Percentiles rank a stretch among this genome's conserved stretches.
Evolutionary conservation across 495 filamentous ascomycete species (phyloP).

Genomic region (Xylaria castorea): DNA sequence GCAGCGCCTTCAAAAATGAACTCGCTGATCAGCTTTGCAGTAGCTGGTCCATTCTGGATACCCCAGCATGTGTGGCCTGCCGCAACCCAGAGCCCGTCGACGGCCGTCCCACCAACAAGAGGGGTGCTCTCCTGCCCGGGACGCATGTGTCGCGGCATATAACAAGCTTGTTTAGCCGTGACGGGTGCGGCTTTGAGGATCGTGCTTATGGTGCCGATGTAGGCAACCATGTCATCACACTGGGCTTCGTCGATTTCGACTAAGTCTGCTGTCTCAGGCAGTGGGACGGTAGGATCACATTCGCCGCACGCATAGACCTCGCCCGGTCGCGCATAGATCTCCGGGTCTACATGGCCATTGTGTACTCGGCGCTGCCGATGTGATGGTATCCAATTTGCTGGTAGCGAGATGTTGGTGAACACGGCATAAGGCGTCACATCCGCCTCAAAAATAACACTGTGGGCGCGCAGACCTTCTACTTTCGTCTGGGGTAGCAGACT

Average conservation of each 20-base stretch:
- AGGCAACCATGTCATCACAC: slow-evolving; percentile 88
- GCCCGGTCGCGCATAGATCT: slow-evolving; percentile 91
- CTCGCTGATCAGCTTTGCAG: slow-evolving; percentile 87
- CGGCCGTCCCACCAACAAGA: slow-evolving; percentile 76
- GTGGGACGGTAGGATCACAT: slow-evolving; percentile 75
- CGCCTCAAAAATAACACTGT: slow-evolving; percentile 84
- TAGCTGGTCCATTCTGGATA: slow-evolving; percentile 94
- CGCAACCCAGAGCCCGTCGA: slow-evolving; percentile 81
- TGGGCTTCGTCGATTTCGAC: slow-evolving; percentile 77
- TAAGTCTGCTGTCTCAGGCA: slow-evolving; percentile 77
- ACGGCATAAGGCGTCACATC: slow-evolving; percentile 87
- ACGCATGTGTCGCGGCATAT: slow-evolving; percentile 76
- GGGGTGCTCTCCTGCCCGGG: slow-evolving; percentile 68
- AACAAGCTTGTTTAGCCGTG: slow-evolving; percentile 87
- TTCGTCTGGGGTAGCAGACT: slow-evolving; percentile 75
- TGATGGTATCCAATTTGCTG: slow-evolving; percentile 59
- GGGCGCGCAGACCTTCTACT: slow-evolving; percentile 82
- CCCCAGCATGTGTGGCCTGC: slow-evolving; percentile 97
- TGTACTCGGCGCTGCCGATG: slow-evolving; percentile 53
- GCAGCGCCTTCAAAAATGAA: slow-evolving; percentile 81
- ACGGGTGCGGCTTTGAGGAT: slow-evolving; percentile 78
- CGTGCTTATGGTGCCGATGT: slow-evolving; percentile 78
- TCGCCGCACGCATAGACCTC: slow-evolving; percentile 95
- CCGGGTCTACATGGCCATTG: slow-evolving; percentile 73
- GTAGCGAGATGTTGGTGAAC: slow-evolving; percentile 88